Base-by-base conservation (phyloP, 139 green algal species). In the Haematococcus sp. region DNA sequence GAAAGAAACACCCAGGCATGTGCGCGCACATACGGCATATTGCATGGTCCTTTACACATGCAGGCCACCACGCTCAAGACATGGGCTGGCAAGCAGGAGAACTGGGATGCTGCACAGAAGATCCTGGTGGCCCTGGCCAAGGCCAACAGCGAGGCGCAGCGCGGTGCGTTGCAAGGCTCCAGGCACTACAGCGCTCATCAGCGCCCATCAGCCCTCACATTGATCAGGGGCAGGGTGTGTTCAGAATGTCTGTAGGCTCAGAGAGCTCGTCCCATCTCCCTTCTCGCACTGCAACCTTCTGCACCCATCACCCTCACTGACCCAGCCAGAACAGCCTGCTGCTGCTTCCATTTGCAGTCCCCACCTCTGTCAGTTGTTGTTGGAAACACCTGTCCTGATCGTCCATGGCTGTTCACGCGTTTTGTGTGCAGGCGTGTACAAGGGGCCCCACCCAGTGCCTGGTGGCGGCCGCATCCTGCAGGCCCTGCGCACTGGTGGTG, bases 71-170 rank as follows among this genome's bases (percentile, higher is more conserved):
- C 83, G 28, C 88, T 95, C 52, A 89, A 94, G 83, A 93, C 87
- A 20, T 95, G 90, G 90, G 70, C 69, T 2, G 90, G 89, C 69
- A 86, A 97, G 81, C 81, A 87, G 49, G 86, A 78, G 70, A 98
- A 98, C 80, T 76, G 88, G 33, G 77, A 84, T 27, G 85, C 81
- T 0, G 94, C 93, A 28, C 94, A 98, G 89, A 71, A 88, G n/a
- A 90, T 94, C 46, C 88, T 98, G 65, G 65, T 96, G 20, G 80
- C 83, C 70, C 93, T 96, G 71, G 93, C 94, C 49, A 83, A 90
- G 74, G 93, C 90, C 81, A 98, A 98, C 93, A 91, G 79, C 35
- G 64, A 88, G 70, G 94, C 94, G 1, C 94, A 98, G 90, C 79
- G 92, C 30, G 92, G 93, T 68, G 15, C 30, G 54, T 66, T 34